A percentile compares a stretch with the other conserved stretches of the same genome.
phyloP scores from a whole-genome alignment of 2,329 filamentous ascomycete genomes.

The Pseudocercospora ulei region DNA sequence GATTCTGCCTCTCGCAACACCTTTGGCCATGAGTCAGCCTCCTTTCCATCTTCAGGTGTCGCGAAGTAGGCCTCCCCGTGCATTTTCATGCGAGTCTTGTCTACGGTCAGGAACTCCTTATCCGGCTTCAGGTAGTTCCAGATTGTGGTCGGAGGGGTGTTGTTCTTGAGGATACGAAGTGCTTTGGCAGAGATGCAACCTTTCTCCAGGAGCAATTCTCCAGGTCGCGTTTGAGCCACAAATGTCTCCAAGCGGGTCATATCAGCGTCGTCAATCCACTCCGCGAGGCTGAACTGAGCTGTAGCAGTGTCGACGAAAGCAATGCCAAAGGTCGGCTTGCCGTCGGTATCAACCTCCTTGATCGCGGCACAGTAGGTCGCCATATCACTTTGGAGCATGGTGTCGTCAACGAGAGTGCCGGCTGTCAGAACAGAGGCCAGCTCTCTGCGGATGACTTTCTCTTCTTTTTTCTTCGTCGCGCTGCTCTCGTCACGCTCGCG shows the following conservation, averaged over 20 bases:
- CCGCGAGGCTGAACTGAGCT: conserved; percentile 85
- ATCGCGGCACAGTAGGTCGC: conserved; percentile 92
- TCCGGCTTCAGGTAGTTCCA: conserved; percentile 87
- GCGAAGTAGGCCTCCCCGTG: conserved; percentile 68
- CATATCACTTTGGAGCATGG: conserved; percentile 97
- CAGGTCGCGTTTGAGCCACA: conserved; percentile 79
- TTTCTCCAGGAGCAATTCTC: conserved; percentile 83
- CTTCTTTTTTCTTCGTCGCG: conserved; percentile 54
- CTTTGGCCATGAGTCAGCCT: conserved; percentile 63
- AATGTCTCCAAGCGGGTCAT: conserved; percentile 96
- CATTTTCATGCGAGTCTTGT: conserved; percentile 71
- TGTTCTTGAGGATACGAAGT: conserved; percentile 88
- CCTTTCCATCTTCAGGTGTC: conserved; percentile 46
- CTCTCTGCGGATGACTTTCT: conserved; percentile 89
- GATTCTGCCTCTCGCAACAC: conserved; percentile 60
- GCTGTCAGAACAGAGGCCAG: conserved; percentile 82
- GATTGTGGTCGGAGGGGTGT: conserved; percentile 80
- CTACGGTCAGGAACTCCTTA: conserved; percentile 84
- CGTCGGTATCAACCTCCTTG: conserved; percentile 60
- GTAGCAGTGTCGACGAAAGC: conserved; percentile 93
- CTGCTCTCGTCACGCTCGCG: conserved; percentile 64
- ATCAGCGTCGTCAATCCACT: conserved; percentile 84
- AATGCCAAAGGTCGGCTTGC: conserved; percentile 74
- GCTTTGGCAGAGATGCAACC: conserved; percentile 71
- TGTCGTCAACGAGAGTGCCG: conserved; percentile 85